Conservation (phyloP, 169 alveolate species). For the Eimeria maxima region DNA sequence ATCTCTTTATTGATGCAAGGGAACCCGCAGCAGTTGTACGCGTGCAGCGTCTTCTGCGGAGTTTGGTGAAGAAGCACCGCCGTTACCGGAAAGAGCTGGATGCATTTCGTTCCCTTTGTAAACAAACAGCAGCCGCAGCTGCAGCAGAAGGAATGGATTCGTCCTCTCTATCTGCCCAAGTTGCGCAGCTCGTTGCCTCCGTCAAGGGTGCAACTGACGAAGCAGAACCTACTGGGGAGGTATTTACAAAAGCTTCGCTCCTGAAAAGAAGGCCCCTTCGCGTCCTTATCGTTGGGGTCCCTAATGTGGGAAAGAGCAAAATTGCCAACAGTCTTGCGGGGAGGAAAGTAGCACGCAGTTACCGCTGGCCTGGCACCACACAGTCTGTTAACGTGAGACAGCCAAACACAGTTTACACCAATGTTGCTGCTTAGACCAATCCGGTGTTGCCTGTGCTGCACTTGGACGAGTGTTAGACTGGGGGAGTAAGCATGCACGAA, state of each 20-base stretch:
- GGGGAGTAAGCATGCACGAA: not conserved
- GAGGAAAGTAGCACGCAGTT: conserved; percentile 88
- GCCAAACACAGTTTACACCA: not conserved
- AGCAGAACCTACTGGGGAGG: not conserved
- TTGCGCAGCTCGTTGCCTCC: conserved; percentile 1
- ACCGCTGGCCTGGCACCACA: conserved; percentile 90
- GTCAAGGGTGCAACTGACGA: not conserved
- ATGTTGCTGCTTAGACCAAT: not conserved
- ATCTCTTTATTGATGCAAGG: conserved; percentile 68
- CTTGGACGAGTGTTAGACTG: not conserved
- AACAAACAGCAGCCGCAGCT: conserved; percentile 49
- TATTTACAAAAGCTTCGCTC: conserved; percentile 26
- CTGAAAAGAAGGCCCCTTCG: conserved; percentile 87
- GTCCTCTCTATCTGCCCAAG: not conserved
- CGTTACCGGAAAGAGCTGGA: conserved; percentile 63
- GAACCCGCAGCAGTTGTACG: conserved; percentile 68
- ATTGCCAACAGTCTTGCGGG: conserved; percentile 89
- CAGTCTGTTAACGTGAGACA: conserved; percentile 73
- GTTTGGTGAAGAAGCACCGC: conserved; percentile 65
- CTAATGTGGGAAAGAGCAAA: conserved; percentile 92
- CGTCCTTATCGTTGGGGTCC: conserved; percentile 90
- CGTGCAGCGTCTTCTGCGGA: conserved; percentile 68
- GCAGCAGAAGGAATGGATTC: not conserved
- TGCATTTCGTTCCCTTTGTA: conserved; percentile 33
- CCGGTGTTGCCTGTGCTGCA: not conserved